Conservation (phyloP, 352 stramenopile species). For the Phytopythium cucurbitacearum region DNA sequence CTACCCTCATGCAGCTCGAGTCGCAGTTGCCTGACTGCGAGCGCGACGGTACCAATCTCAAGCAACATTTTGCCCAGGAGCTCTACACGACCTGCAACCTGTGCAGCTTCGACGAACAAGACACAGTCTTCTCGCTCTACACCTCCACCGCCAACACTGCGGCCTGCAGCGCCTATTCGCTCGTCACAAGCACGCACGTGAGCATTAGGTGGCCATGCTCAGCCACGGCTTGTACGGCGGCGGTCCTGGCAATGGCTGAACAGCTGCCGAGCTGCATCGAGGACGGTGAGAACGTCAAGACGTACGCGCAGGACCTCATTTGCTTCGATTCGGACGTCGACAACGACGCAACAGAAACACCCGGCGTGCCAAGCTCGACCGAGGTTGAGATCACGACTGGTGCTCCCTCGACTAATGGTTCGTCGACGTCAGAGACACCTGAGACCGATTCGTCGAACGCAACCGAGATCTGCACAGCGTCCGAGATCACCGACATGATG, state of each 20-base stretch:
- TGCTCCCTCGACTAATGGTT: not conserved
- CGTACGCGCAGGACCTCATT: slow-evolving; percentile 1
- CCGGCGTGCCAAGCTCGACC: not conserved
- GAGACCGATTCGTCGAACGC: not conserved
- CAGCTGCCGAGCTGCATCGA: slow-evolving; percentile 16
- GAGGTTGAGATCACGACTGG: not conserved
- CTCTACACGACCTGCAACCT: slow-evolving; percentile 1
- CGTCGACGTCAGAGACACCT: not conserved
- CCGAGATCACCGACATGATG: slow-evolving; percentile 14
- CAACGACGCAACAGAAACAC: not conserved
- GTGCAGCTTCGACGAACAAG: slow-evolving; percentile 1
- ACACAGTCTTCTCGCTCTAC: slow-evolving; percentile 2
- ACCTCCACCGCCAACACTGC: slow-evolving; percentile 7
- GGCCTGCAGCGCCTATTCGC: slow-evolving; percentile 11
- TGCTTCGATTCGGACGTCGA: slow-evolving; percentile 2
- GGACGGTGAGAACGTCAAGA: slow-evolving; percentile 4
- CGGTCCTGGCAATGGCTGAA: slow-evolving; percentile 10
- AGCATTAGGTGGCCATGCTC: slow-evolving; percentile 17
- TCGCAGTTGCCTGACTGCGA: slow-evolving; percentile 6
- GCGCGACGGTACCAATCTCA: not conserved
- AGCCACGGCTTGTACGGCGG: slow-evolving; percentile 10
- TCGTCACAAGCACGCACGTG: slow-evolving; percentile 10
- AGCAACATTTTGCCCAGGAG: not conserved
- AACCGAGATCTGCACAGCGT: not conserved
- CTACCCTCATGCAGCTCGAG: slow-evolving; percentile 3